A percentile compares a stretch with the other conserved stretches of the same genome.
These are phyloP conservation scores for Galerina sulciceps DNA, from an alignment of 768 basidiomycete species.

Conservation along the genomic window DNA sequence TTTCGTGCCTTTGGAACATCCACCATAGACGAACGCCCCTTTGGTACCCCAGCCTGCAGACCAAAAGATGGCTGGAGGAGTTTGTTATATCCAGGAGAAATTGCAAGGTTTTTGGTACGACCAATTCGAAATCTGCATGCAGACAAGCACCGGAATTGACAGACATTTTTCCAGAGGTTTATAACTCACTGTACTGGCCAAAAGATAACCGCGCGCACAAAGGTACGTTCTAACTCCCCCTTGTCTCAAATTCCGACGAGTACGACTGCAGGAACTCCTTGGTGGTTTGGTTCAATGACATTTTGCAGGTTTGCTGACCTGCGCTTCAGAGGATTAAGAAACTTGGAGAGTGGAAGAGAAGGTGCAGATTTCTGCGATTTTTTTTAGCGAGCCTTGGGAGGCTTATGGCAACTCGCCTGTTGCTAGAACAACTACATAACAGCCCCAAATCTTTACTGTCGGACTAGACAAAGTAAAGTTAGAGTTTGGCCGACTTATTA, in stretches of 20 bases:
- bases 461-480: slow-evolving; percentile 17
- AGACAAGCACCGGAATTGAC: too few species aligned
- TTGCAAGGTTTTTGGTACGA: too few species aligned
- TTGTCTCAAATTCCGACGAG: background rate
- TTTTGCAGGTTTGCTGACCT: slow-evolving; percentile 5
- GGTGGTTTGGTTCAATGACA: slow-evolving; percentile 6
- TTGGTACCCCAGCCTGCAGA: too few species aligned
- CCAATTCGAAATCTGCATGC: too few species aligned
- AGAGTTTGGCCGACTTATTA: slow-evolving; percentile 14
- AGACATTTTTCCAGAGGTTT: background rate
- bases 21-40: background rate
- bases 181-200: background rate
- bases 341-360: background rate
- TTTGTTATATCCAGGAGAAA: too few species aligned
- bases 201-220: background rate
- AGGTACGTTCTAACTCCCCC: background rate
- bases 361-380: background rate
- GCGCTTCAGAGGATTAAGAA: background rate
- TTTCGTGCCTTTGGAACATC: background rate
- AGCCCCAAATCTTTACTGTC: background rate
- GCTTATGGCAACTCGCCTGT: background rate
- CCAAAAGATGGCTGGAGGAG: background rate
- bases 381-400: background rate
- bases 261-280: background rate
- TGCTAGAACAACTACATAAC: slow-evolving; percentile 3